Conservation (phyloP, 352 stramenopile species). For the Phytophthora quininea region DNA sequence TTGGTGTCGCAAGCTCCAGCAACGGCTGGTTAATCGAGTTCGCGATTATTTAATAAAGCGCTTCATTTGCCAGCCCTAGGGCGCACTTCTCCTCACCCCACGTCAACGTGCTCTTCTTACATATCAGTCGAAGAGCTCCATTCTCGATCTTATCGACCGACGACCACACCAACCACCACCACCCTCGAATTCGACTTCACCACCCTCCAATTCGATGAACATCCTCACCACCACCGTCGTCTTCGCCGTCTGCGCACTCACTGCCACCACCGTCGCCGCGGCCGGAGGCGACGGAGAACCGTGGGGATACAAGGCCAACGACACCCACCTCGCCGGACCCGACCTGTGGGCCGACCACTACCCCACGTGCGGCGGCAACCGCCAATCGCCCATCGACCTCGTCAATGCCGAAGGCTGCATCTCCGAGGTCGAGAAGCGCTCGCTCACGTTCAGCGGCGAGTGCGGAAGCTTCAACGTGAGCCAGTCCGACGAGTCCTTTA, state of each 20-base stretch:
- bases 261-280: conserved; percentile 1
- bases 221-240: not conserved
- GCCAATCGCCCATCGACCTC: conserved; percentile 26
- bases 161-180: not conserved
- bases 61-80: not conserved
- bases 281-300: not conserved
- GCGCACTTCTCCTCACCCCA: not conserved
- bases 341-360: conserved; percentile 15
- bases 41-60: not conserved
- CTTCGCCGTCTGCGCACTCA: conserved; percentile 2
- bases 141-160: not conserved
- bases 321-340: conserved; percentile 1
- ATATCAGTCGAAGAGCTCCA: not conserved
- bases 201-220: conserved; percentile 1
- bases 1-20: too few species aligned
- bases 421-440: not conserved
- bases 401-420: conserved; percentile 1
- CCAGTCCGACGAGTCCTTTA: conserved; percentile 17
- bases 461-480: conserved; percentile 12
- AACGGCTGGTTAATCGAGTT: too few species aligned
- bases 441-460: conserved; percentile 11
- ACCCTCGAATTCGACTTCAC: not conserved
- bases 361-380: conserved; percentile 10
- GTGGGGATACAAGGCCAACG: conserved; percentile 3
- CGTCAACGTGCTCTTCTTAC: not conserved